A percentile compares a stretch with the other conserved stretches of the same genome.
phyloP scores from a whole-genome alignment of 1,284 basidiomycete species.

The Tilletia horrida region DNA sequence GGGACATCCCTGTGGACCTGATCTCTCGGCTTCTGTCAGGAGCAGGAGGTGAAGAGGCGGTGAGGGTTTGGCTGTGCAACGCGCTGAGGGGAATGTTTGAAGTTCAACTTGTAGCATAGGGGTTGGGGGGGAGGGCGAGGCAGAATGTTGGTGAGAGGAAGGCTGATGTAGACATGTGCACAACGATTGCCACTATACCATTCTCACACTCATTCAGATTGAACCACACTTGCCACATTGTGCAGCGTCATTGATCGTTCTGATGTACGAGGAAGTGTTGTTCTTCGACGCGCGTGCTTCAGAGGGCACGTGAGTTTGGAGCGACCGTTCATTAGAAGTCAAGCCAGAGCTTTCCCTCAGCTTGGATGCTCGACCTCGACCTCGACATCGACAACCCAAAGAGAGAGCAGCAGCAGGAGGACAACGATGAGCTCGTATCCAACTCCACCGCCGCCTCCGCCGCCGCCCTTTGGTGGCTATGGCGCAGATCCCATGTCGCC shows the following conservation, averaged over 20 bases:
- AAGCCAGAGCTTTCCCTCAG: too few relatives aligned
- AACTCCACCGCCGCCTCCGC: conserved; percentile 6
- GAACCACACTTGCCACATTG: too few relatives aligned
- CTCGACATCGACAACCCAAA: background rate
- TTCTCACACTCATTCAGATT: background rate
- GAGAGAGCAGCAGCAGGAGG: background rate
- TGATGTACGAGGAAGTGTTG: too few relatives aligned
- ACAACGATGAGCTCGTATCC: conserved; percentile 11
- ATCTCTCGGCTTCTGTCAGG: background rate
- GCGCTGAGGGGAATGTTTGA: conserved; percentile 2
- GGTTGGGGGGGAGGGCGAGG: background rate
- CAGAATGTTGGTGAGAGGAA: too few relatives aligned
- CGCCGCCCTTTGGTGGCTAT: background rate
- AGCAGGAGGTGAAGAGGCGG: background rate
- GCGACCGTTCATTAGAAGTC: too few relatives aligned
- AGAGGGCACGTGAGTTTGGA: too few relatives aligned
- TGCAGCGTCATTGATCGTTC: too few relatives aligned
- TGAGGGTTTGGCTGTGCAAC: conserved; percentile 12
- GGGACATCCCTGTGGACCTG: background rate
- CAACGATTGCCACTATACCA: too few relatives aligned
- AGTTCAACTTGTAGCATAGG: conserved; percentile 10
- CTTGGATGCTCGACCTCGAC: background rate
- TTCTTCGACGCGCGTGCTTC: too few relatives aligned
- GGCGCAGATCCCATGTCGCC: background rate
- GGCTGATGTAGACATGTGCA: too few relatives aligned